Evolutionary conservation across 164 flowering plant species (phyloP).

Genomic region (Platanus orientalis): DNA sequence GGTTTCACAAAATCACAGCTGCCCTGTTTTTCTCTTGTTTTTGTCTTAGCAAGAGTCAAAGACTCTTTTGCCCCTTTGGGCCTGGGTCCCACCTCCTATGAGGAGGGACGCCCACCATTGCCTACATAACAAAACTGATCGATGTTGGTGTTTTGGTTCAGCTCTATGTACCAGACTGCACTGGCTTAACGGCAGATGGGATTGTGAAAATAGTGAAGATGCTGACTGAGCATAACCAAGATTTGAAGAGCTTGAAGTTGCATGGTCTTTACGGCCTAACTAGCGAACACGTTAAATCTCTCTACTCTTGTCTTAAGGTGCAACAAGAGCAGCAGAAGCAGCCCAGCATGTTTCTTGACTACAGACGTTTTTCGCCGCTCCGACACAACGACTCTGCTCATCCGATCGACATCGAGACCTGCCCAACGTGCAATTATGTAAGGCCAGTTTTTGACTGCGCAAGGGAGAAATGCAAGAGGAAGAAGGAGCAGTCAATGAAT

Average conservation of each 20-base stretch:
- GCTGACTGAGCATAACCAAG: conserved; percentile 26
- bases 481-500: conserved; percentile 2
- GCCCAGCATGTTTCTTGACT: conserved; percentile 16
- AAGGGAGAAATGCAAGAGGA: conserved; percentile 38
- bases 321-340: conserved; percentile 9
- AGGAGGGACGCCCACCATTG: too few relatives aligned
- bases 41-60: too few relatives aligned
- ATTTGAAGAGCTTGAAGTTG: conserved; percentile 36
- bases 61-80: too few relatives aligned
- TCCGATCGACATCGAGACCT: conserved; percentile 51
- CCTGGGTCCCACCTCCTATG: too few relatives aligned
- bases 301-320: conserved; percentile 25
- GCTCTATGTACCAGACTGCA: conserved; percentile 69
- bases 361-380: conserved; percentile 5
- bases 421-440: conserved; percentile 60
- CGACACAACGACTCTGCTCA: not conserved
- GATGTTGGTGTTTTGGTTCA: conserved; percentile 28
- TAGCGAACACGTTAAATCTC: conserved; percentile 39
- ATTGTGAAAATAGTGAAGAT: conserved; percentile 43
- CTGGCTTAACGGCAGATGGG: conserved; percentile 58
- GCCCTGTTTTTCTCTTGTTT: too few relatives aligned
- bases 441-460: conserved; percentile 65
- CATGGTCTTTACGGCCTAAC: conserved; percentile 46
- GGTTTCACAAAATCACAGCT: too few relatives aligned
- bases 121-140: not conserved